Base-by-base conservation (phyloP, 192 early-diverging fungal species). In the Entomortierella beljakovae region DNA sequence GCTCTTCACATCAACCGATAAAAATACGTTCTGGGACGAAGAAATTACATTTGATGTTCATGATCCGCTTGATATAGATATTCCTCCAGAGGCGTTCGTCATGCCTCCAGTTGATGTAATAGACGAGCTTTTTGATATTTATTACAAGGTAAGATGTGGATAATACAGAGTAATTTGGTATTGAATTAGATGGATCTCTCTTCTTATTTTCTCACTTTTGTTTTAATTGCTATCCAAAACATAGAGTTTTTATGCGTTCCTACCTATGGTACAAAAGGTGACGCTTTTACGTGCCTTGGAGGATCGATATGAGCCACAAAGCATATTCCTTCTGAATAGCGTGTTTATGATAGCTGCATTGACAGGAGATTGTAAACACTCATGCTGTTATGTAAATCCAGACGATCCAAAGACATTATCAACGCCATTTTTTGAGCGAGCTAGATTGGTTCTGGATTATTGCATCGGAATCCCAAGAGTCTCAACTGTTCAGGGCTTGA, bases 361-460 rank as follows among this genome's bases (percentile, higher is more conserved):
- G 13, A 69, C 66, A 11, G 74, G 60, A 57, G 74, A 69, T 2
- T 77, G 60, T 29, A 54, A n/a, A n/a, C 74, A 77, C 26, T 33
- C 58, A 38, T 56, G 54, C 18, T 68, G 65, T 25, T 63, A 61
- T 16, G 42, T 53, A 0, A 70, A 81, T 37, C 81, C 79, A 9
- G 50, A 50, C 11, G 33, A 69, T 10, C 72, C 53, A 6, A 81
- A 82, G 37, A 80, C 82, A 9, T 57, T 82, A 10, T 83, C 81
- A 23, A 82, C 84, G 2, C 64, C 82, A 15, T 87, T 87, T 55
- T 81, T 85, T 31, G 83, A 87, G 40, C 54, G 85, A 20, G 83
- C 83, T 18, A 67, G 83, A 6, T 35, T 68, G 53, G 65, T 77
- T n/a, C 40, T 77, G 42, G 74, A 77, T 31, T 77, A 69, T 29